Evolutionary conservation across 371 early-diverging fungal genomes (phyloP).

Genomic region (Zopfochytrium polystomum): DNA sequence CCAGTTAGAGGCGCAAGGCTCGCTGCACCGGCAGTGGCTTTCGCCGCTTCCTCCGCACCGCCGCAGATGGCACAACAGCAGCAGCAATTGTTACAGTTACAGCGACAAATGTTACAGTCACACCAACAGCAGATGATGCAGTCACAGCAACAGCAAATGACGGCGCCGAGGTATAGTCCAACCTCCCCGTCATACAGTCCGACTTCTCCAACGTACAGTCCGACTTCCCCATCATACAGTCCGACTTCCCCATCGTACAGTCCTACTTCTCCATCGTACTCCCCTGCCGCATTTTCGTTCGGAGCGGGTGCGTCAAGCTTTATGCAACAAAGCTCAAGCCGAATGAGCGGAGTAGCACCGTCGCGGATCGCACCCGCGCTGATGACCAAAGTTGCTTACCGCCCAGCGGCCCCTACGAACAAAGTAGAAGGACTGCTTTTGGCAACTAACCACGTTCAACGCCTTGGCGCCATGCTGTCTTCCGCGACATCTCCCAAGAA

Average conservation of each 20-base stretch:
- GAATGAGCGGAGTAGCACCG: no score
- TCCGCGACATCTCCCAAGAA: background rate
- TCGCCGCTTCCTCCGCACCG: no score
- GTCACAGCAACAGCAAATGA: no score
- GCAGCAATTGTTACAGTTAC: background rate
- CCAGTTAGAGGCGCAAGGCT: background rate
- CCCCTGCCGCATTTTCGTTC: background rate
- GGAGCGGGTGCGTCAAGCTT: no score
- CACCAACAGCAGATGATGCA: no score
- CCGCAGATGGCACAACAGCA: conserved; percentile 1
- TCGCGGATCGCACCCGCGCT: no score
- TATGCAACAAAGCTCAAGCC: no score
- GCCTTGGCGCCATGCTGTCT: background rate
- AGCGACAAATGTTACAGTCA: background rate
- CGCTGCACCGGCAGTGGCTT: background rate
- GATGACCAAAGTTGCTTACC: no score
- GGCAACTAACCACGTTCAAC: background rate
- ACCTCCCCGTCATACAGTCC: background rate
- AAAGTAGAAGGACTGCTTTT: no score
- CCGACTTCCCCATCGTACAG: background rate
- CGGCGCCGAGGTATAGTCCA: background rate
- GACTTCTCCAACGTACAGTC: background rate
- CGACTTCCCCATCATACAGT: background rate
- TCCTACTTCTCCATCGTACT: no score
- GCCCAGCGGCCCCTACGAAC: no score